Conservation (phyloP, 352 stramenopile species). For the Stephanocyclus meneghinianus region DNA sequence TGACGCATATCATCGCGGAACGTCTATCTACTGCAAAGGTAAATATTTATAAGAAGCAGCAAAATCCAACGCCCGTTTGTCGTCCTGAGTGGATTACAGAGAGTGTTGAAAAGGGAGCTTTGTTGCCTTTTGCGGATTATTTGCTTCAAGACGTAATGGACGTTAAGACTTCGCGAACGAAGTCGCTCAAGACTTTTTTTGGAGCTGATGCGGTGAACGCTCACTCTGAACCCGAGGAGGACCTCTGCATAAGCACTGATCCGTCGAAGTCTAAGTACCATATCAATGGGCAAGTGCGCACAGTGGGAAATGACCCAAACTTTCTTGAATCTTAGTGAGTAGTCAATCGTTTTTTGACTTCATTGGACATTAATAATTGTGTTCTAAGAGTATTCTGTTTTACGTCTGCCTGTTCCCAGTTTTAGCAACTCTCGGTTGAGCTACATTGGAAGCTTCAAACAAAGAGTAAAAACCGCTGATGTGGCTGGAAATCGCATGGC, state of each 20-base stretch:
- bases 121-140: slow-evolving; percentile 86
- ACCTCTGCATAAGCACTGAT: slow-evolving; percentile 44
- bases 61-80: slow-evolving; percentile 84
- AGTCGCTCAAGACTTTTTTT: slow-evolving; percentile 59
- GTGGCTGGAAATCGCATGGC: slow-evolving; percentile 1
- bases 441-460: slow-evolving; percentile 83
- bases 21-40: slow-evolving; percentile 75
- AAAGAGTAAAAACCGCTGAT: slow-evolving; percentile 52
- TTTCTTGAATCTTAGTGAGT: slow-evolving; percentile 53
- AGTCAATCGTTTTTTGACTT: not conserved
- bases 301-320: slow-evolving; percentile 77
- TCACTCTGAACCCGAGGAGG: slow-evolving; percentile 13
- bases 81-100: slow-evolving; percentile 90
- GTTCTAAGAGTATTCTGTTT: slow-evolving; percentile 13
- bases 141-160: slow-evolving; percentile 86
- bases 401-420: slow-evolving; percentile 51
- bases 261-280: slow-evolving; percentile 50
- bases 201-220: not conserved
- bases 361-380: not conserved
- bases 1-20: slow-evolving; percentile 81
- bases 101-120: slow-evolving; percentile 82
- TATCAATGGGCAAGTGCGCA: slow-evolving; percentile 51
- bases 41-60: slow-evolving; percentile 77
- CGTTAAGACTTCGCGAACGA: slow-evolving; percentile 32
- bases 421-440: slow-evolving; percentile 77